phyloP scores from a whole-genome alignment of 1,139 yeast genomes.

The Suhomyces terraborum region DNA sequence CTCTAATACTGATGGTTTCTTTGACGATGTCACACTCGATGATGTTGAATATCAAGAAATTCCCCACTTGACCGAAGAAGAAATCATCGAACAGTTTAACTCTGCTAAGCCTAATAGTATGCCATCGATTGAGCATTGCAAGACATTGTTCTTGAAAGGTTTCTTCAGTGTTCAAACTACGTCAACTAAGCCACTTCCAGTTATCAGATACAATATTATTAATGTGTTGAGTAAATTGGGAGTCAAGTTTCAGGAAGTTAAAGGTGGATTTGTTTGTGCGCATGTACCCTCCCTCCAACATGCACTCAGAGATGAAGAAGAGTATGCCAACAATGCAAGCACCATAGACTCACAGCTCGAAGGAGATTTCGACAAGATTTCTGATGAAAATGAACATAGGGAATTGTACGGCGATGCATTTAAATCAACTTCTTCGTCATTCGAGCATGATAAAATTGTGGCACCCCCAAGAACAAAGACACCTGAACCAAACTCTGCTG shows the following conservation, averaged over 20 bases:
- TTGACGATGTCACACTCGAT: constrained; percentile 66
- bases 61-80: constrained; percentile 57
- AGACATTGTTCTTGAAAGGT: constrained; percentile 88
- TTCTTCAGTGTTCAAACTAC: constrained; percentile 95
- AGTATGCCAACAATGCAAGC: constrained; percentile 5
- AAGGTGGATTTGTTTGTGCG: constrained; percentile 90
- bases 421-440: constrained; percentile 38
- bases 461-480: constrained; percentile 24
- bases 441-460: constrained; percentile 22
- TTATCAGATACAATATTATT: constrained; percentile 82
- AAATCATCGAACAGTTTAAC: constrained; percentile 67
- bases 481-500: constrained; percentile 27
- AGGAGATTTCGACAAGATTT: constrained; percentile 14
- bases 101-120: constrained; percentile 74
- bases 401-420: constrained; percentile 48
- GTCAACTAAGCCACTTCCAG: constrained; percentile 87
- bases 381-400: constrained; percentile 37
- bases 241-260: constrained; percentile 84
- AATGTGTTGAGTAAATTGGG: constrained; percentile 75
- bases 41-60: constrained; percentile 37
- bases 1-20: constrained; percentile 48
- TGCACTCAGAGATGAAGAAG: constrained; percentile 4
- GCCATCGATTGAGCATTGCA: constrained; percentile 94
- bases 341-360: constrained; percentile 7
- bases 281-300: constrained; percentile 56